These are phyloP conservation scores for Colletotrichum incanum DNA, from an alignment of 2,329 filamentous ascomycete genomes.

Conservation along the genomic window DNA sequence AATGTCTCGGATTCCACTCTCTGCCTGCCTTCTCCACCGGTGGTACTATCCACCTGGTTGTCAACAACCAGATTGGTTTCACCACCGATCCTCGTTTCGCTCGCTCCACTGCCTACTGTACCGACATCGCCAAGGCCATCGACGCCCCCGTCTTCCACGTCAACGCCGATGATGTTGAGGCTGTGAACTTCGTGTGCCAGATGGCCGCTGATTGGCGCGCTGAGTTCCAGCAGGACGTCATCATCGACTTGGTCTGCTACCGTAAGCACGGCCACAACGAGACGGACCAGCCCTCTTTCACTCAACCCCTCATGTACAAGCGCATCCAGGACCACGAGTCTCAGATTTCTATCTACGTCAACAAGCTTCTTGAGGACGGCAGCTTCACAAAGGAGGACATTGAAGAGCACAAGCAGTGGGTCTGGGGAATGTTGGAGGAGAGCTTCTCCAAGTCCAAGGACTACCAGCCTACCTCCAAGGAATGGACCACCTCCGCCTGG, in stretches of 20 bases:
- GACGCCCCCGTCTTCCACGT: slow-evolving; percentile 99
- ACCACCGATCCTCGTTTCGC: slow-evolving; percentile 98
- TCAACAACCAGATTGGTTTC: slow-evolving; percentile 99
- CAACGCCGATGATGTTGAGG: slow-evolving; percentile 98
- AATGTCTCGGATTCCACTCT: slow-evolving; percentile 97
- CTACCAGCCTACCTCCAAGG: slow-evolving; percentile 95
- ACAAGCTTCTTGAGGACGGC: slow-evolving; percentile 91
- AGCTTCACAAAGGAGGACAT: slow-evolving; percentile 98
- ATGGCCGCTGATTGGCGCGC: slow-evolving; percentile 97
- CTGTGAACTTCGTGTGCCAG: slow-evolving; percentile 98
- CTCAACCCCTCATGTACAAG: slow-evolving; percentile 99
- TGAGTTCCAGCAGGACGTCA: slow-evolving; percentile 98
- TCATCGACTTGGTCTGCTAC: slow-evolving; percentile 99
- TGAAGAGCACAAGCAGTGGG: slow-evolving; percentile 99
- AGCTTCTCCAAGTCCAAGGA: slow-evolving; percentile 98
- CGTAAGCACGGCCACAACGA: slow-evolving; percentile 99
- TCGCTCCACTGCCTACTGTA: slow-evolving; percentile 98
- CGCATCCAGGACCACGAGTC: slow-evolving; percentile 88
- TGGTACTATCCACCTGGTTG: slow-evolving; percentile 95
- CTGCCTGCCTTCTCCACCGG: slow-evolving; percentile 97
- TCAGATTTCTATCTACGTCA: slow-evolving; percentile 91
- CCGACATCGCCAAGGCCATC: slow-evolving; percentile 98
- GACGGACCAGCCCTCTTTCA: slow-evolving; percentile 99
- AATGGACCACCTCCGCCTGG: slow-evolving; percentile 99
- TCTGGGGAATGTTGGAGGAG: slow-evolving; percentile 98